A percentile compares a stretch with the other conserved stretches of the same genome.
These are phyloP conservation scores for Platanthera zijinensis DNA, from an alignment of 106 monocot species.

Conservation along the genomic window DNA sequence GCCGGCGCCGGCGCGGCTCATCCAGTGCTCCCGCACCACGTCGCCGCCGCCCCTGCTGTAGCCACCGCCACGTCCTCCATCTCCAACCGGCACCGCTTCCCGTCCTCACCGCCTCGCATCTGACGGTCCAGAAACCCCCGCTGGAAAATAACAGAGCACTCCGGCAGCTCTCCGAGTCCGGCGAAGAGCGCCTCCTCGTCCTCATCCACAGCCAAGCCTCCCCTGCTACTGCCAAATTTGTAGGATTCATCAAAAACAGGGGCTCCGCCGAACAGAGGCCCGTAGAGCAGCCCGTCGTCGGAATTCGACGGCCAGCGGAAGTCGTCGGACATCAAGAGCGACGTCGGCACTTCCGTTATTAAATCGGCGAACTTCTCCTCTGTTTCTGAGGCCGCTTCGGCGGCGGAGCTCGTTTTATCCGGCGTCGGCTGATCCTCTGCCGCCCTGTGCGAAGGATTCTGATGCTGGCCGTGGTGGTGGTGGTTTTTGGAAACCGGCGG, in stretches of 20 bases:
- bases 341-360: constrained; percentile 19
- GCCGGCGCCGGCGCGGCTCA: neutral
- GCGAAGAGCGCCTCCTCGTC: constrained; percentile 67
- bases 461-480: constrained; percentile 4
- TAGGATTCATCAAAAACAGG: constrained; percentile 9
- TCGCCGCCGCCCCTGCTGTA: neutral
- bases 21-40: neutral
- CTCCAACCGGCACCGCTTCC: neutral
- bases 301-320: constrained; percentile 27
- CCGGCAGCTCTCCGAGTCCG: constrained; percentile 78
- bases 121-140: constrained; percentile 14
- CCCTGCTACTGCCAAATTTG: constrained; percentile 4
- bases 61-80: neutral
- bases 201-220: neutral
- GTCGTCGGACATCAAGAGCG: constrained; percentile 10
- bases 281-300: constrained; percentile 23
- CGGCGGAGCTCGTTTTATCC: neutral
- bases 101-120: constrained; percentile 19
- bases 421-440: constrained; percentile 1
- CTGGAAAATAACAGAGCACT: constrained; percentile 62
- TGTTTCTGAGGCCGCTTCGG: constrained; percentile 7
- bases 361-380: constrained; percentile 36
- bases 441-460: neutral
- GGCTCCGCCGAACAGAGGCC: constrained; percentile 14
- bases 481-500: constrained; percentile 20